Base-by-base conservation (phyloP, 495 filamentous ascomycete species). In the Trypethelium eluteriae region DNA sequence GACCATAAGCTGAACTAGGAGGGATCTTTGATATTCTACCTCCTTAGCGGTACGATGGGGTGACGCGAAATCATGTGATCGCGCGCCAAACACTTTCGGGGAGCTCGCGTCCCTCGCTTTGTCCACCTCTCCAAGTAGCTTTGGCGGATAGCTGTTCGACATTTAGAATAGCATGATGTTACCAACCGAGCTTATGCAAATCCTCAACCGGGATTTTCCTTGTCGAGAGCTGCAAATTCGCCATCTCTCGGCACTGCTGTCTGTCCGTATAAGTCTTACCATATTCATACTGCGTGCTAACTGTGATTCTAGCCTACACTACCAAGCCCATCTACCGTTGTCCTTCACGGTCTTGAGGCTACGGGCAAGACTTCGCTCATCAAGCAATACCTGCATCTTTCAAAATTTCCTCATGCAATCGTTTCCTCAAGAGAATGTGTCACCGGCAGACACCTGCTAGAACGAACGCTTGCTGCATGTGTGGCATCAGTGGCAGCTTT, bases 331-430 rank as follows among this genome's bases (percentile, higher is more conserved):
- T 67, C 82, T 2, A 88, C 86, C 50, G 70, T 98, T 2, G 85
- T 96, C 5, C 76, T 94, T 57, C 85, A 98, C 71, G 94, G 94
- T 25, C 85, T 91, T n/a, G 86, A 91, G 68, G 87, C 92, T n/a
- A 97, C 93, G 0, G 95, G 94, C 68, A 98, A 97, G 78, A 89
- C 84, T 36, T 82, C 84, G 62, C 84, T 96, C 62, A 78, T 89
- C 34, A 78, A 79, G 50, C 79, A 81, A 9, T 79, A 94, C 18
- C 83, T 97, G 2, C 72, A 83, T 36, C 70, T 73, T 3, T 79
- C 84, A 35, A 66, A 76, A 49, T 76, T 88, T 35, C 80, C 80
- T 47, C 86, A 89, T 71, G 87, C 89, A 39, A 84, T 96, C 66
- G 79, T 96, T 62, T 87, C 85, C 67, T 92, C 87, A 44, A 77